phyloP scores from a whole-genome alignment of 306 rosid genomes.

The Oxytropis ochrocephala region DNA sequence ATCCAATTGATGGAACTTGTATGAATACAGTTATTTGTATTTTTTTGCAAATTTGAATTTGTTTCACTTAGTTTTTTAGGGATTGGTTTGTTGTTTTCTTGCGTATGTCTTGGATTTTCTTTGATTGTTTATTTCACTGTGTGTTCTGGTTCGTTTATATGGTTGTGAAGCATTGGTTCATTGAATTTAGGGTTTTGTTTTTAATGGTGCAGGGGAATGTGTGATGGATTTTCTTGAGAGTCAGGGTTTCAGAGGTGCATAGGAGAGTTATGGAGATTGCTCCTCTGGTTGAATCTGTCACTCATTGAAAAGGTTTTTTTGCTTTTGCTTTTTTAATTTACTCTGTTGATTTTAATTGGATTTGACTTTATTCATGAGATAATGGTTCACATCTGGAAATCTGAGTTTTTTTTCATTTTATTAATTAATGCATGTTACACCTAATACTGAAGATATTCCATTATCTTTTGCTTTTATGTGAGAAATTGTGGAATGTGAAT shows the following conservation, averaged over 20 bases:
- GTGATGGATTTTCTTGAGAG: conserved; percentile 46
- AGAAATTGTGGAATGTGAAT: conserved; percentile 3
- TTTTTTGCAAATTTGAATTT: background rate
- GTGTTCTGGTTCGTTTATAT: conserved; percentile 4
- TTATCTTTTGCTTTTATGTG: background rate
- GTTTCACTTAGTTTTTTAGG: background rate
- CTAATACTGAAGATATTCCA: background rate
- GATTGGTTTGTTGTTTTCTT: conserved; percentile 10
- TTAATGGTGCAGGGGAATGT: conserved; percentile 40
- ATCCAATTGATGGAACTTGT: conserved; percentile 30
- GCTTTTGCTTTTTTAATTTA: background rate
- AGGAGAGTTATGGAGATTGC: conserved; percentile 26
- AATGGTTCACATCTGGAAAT: conserved; percentile 9
- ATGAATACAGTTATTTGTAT: background rate
- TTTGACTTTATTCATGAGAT: background rate
- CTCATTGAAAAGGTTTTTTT: conserved; percentile 34
- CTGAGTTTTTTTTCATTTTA: background rate
- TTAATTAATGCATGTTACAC: background rate
- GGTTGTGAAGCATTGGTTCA: background rate
- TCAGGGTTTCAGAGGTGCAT: conserved; percentile 30
- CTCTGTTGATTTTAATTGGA: background rate
- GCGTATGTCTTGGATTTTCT: conserved; percentile 19
- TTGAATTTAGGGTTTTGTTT: conserved; percentile 45
- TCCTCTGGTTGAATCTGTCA: conserved; percentile 36
- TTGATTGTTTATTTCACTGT: conserved; percentile 6